Evolutionary conservation across 768 basidiomycete genomes (phyloP), one percentile per base, ranked within the genome.

Genomic region (Peribolospora baueri): DNA sequence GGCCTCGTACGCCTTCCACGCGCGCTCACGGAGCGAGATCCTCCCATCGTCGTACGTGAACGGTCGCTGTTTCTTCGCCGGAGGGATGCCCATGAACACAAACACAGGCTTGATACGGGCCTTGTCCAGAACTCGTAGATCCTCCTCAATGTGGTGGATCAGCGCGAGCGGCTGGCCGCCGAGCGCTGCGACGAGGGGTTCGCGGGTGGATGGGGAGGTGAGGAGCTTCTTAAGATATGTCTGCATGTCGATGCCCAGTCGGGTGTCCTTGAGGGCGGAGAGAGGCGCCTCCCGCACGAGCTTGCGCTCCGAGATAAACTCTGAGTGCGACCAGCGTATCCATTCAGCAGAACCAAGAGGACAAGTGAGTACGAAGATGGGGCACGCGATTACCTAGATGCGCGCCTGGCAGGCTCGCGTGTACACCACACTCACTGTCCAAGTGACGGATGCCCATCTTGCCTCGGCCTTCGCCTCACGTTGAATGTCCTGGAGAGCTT

Each of bases 81-180:
- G 82, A 1, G 78, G 71, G 41, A 98, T 72, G 4, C 93, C 93
- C 11, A 84, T 79, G 68, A 97, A 97, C 52, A 98, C 85, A 63
- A 98, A 91, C n/a, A 98, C 86, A 25, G 93, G 93, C 66, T 91
- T 93, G 74, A 98, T 95, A 61, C 76, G 80, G 42, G 84, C 72
- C 69, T 80, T 81, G 73, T 93, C 88, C 65, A 97, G 80, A 10
- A 76, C 72, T 50, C 90, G 82, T 49, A 97, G 73, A 72, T 98
- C 90, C 45, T 78, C 73, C 70, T 95, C 90, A 66, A 98, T 85
- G 59, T 84, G 81, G 61, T 76, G 74, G 7, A 80, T 81, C 54
- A 98, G 75, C 50, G 85, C 81, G 56, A 95, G 75, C 1, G 91
- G 93, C 13, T 90, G 76, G 45, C 93, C 93, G 14, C 93, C 93